A percentile compares a stretch with the other conserved stretches of the same genome.
phyloP scores from a whole-genome alignment of 2,329 filamentous ascomycete species.

The Biscogniauxia mediterranea region DNA sequence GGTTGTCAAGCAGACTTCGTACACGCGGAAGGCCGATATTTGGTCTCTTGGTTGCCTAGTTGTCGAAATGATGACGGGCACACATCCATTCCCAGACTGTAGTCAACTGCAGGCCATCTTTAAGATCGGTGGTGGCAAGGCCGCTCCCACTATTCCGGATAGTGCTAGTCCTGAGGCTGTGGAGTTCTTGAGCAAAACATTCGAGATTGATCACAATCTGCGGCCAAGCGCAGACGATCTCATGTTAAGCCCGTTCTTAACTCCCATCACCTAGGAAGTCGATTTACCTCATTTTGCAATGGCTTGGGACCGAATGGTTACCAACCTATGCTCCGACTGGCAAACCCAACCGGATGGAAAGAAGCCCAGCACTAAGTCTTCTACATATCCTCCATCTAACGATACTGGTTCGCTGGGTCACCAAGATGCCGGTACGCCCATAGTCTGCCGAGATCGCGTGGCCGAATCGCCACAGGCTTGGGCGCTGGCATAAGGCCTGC shows the following conservation, averaged over 20 bases:
- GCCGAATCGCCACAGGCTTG: not conserved
- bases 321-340: not conserved
- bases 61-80: slow-evolving; percentile 98
- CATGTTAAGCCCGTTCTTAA: slow-evolving; percentile 78
- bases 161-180: slow-evolving; percentile 81
- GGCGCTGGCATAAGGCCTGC: not conserved
- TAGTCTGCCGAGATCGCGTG: not conserved
- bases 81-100: slow-evolving; percentile 94
- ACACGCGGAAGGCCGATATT: slow-evolving; percentile 97
- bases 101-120: slow-evolving; percentile 98
- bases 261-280: slow-evolving; percentile 58
- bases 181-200: slow-evolving; percentile 82
- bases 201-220: slow-evolving; percentile 93
- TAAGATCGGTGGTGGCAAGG: slow-evolving; percentile 89
- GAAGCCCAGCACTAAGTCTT: not conserved
- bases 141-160: slow-evolving; percentile 84
- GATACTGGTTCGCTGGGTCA: not conserved
- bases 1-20: slow-evolving; percentile 95
- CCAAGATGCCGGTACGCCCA: not conserved
- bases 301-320: slow-evolving; percentile 20
- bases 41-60: slow-evolving; percentile 97
- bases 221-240: slow-evolving; percentile 90
- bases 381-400: not conserved
- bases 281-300: slow-evolving; percentile 22
- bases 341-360: not conserved